These are phyloP conservation scores for Verticillium tricorpus DNA, from an alignment of 2,329 filamentous ascomycete genomes.

Conservation along the genomic window DNA sequence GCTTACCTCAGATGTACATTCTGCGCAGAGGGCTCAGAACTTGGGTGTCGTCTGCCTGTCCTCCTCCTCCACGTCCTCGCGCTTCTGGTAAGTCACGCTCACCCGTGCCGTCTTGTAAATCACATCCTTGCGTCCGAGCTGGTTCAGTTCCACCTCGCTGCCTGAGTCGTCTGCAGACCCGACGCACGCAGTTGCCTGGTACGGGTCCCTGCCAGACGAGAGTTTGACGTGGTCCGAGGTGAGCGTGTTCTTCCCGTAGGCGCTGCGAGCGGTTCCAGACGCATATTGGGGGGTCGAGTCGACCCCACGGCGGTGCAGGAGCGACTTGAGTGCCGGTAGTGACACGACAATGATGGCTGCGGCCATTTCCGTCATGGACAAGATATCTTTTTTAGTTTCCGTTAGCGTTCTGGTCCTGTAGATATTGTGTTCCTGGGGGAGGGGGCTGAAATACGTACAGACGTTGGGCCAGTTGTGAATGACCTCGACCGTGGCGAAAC, in stretches of 20 bases:
- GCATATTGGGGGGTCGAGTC: slow-evolving; percentile 6
- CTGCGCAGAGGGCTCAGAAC: background rate
- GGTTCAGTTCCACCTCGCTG: slow-evolving; percentile 15
- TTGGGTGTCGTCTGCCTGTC: background rate
- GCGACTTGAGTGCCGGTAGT: slow-evolving; percentile 15
- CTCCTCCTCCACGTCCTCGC: slow-evolving; percentile 3
- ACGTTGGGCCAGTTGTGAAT: slow-evolving; percentile 16
- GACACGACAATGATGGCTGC: slow-evolving; percentile 17
- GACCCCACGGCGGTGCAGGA: slow-evolving; percentile 12
- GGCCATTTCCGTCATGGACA: slow-evolving; percentile 15
- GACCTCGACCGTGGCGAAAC: slow-evolving; percentile 15
- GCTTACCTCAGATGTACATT: background rate
- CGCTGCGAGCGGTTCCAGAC: background rate
- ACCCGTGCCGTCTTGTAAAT: slow-evolving; percentile 17
- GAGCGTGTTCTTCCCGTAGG: slow-evolving; percentile 4
- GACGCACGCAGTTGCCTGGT: slow-evolving; percentile 7
- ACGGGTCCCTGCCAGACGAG: slow-evolving; percentile 14
- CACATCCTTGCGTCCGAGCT: slow-evolving; percentile 8
- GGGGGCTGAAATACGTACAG: slow-evolving; percentile 8
- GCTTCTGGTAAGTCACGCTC: slow-evolving; percentile 14
- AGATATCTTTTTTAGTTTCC: slow-evolving; percentile 9
- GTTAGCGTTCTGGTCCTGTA: background rate
- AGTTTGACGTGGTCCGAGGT: slow-evolving; percentile 14
- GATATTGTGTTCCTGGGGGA: too few relatives aligned
- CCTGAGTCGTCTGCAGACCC: slow-evolving; percentile 11